Evolutionary conservation across 2,329 filamentous ascomycete genomes (phyloP).

Genomic region (Pestalotiopsis sp.): DNA sequence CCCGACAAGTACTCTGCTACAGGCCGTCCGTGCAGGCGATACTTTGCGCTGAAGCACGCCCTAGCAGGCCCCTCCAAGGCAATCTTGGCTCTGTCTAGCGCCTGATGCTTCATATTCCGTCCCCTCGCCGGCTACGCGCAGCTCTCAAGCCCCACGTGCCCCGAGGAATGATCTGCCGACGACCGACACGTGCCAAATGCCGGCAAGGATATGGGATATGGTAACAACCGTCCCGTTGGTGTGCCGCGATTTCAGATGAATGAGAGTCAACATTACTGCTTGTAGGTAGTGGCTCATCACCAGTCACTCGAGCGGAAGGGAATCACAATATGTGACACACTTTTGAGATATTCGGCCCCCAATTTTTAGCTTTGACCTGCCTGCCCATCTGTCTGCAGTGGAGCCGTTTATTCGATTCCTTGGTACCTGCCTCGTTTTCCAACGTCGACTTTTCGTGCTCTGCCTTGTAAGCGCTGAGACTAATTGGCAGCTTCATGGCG

Average conservation of each 20-base stretch:
- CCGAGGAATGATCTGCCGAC: not conserved
- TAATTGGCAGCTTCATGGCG: not conserved
- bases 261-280: no score
- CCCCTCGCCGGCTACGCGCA: not conserved
- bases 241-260: no score
- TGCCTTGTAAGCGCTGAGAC: slow-evolving; percentile 6
- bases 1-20: not conserved
- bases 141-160: not conserved
- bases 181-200: not conserved
- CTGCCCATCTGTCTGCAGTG: not conserved
- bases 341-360: no score
- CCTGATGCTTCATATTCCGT: not conserved
- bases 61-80: not conserved
- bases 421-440: no score
- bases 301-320: no score
- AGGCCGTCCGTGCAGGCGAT: not conserved
- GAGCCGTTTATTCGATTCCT: not conserved
- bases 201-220: not conserved
- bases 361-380: no score
- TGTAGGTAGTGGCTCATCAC: no score
- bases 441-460: not conserved
- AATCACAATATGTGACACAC: no score
- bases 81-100: not conserved
- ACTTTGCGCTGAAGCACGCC: not conserved
- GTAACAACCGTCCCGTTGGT: not conserved